phyloP scores from a whole-genome alignment of 352 stramenopile genomes.

The Elongisporangium prolatum region DNA sequence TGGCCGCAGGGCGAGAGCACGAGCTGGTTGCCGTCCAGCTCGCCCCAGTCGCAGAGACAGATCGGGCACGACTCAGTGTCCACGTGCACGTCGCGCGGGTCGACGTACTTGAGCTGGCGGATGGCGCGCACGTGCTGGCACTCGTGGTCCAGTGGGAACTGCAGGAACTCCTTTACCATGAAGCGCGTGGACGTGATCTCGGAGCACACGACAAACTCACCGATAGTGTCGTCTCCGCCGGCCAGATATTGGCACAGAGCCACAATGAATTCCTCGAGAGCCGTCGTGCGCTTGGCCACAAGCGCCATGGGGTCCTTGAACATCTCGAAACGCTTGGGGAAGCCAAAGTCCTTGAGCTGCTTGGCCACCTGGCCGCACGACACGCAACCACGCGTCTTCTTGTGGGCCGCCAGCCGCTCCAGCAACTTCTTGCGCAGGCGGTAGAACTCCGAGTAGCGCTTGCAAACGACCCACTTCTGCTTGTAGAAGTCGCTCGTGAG shows the following conservation, averaged over 20 bases:
- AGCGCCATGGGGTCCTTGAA: conserved; percentile 65
- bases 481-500: conserved; percentile 88
- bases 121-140: conserved; percentile 77
- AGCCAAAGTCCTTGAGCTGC: conserved; percentile 65
- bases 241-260: conserved; percentile 68
- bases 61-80: conserved; percentile 82
- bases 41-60: conserved; percentile 78
- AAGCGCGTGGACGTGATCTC: conserved; percentile 69
- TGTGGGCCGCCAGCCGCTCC: conserved; percentile 48
- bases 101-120: conserved; percentile 80
- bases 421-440: conserved; percentile 73
- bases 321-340: conserved; percentile 67
- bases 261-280: conserved; percentile 77
- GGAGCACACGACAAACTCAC: conserved; percentile 43
- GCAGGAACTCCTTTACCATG: conserved; percentile 77
- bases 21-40: conserved; percentile 79
- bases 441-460: conserved; percentile 86
- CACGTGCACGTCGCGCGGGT: conserved; percentile 73
- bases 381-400: conserved; percentile 43
- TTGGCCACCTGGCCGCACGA: conserved; percentile 49
- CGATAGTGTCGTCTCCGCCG: conserved; percentile 18
- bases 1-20: conserved; percentile 78
- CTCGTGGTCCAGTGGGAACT: conserved; percentile 81
- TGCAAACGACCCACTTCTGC: conserved; percentile 86
- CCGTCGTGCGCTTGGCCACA: conserved; percentile 55